Evolutionary conservation across 768 basidiomycete species (phyloP).

Genomic region (Tricholoma terreum): DNA sequence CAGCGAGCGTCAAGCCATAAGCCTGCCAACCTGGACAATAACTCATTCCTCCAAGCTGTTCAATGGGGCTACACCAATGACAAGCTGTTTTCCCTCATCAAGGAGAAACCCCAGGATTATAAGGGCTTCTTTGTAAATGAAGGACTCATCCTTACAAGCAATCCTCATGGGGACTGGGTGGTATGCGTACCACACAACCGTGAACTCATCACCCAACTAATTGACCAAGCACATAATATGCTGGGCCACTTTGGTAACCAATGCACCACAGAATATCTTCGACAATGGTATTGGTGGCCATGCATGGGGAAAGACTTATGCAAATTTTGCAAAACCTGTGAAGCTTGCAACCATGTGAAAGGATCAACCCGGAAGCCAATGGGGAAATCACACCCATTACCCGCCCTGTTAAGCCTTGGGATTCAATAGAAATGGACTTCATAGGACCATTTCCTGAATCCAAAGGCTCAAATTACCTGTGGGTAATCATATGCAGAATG

Average conservation of each 20-base stretch:
- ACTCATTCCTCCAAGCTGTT: background rate
- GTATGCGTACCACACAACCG: slow-evolving; percentile 20
- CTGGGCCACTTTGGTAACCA: slow-evolving; percentile 32
- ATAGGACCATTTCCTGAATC: too few species aligned
- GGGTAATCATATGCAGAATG: slow-evolving; percentile 21
- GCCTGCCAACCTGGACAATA: background rate
- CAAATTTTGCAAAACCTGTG: background rate
- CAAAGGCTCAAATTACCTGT: slow-evolving; percentile 16
- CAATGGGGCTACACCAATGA: background rate
- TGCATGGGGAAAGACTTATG: slow-evolving; percentile 12
- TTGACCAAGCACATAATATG: slow-evolving; percentile 24
- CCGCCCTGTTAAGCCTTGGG: background rate
- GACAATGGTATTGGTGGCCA: slow-evolving; percentile 19
- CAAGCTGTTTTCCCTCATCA: background rate
- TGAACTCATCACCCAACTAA: slow-evolving; percentile 8
- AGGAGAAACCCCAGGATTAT: background rate
- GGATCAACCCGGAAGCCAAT: background rate
- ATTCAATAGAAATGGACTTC: too few species aligned
- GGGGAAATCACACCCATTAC: background rate
- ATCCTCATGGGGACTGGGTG: slow-evolving; percentile 2
- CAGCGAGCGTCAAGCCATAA: background rate
- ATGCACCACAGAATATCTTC: slow-evolving; percentile 26
- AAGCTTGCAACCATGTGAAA: background rate
- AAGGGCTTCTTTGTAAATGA: background rate
- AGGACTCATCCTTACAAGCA: background rate